A percentile compares a stretch with the other conserved stretches of the same genome.
These are phyloP conservation scores for Castanea mollissima DNA, from an alignment of 306 rosid genomes.

Conservation along the genomic window DNA sequence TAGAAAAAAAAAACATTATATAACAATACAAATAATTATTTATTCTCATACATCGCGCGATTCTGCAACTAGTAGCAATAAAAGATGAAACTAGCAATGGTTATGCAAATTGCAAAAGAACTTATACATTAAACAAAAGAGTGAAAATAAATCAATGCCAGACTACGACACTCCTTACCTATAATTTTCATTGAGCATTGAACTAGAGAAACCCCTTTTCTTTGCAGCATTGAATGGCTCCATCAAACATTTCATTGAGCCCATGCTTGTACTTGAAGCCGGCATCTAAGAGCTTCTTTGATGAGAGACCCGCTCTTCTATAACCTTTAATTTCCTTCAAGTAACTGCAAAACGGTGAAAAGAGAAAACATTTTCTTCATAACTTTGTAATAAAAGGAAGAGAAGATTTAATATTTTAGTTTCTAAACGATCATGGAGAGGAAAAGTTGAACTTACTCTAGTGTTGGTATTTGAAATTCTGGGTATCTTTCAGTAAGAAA, in stretches of 20 bases:
- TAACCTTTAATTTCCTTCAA: constrained; percentile 19
- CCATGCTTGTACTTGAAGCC: constrained; percentile 51
- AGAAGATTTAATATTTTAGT: background rate
- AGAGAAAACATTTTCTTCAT: background rate
- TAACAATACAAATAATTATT: too few species aligned
- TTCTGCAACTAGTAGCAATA: too few species aligned
- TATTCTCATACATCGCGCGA: too few species aligned
- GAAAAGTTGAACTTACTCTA: constrained; percentile 43
- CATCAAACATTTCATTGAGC: constrained; percentile 40
- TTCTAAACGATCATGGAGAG: background rate
- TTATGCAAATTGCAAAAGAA: too few species aligned
- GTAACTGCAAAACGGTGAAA: constrained; percentile 17
- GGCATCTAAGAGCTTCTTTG: constrained; percentile 48
- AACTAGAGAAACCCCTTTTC: constrained; percentile 39
- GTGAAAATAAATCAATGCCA: too few species aligned
- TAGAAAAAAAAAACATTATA: too few species aligned
- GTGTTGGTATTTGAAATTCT: constrained; percentile 40
- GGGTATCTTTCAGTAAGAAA: constrained; percentile 44
- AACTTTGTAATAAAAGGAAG: background rate
- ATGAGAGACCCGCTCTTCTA: constrained; percentile 17
- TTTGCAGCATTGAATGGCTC: constrained; percentile 44
- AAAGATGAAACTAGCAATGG: too few species aligned
- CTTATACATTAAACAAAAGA: too few species aligned
- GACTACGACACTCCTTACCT: too few species aligned
- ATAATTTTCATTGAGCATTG: background rate